Conservation (phyloP, 2,329 filamentous ascomycete species). For the Penicillium sp. region DNA sequence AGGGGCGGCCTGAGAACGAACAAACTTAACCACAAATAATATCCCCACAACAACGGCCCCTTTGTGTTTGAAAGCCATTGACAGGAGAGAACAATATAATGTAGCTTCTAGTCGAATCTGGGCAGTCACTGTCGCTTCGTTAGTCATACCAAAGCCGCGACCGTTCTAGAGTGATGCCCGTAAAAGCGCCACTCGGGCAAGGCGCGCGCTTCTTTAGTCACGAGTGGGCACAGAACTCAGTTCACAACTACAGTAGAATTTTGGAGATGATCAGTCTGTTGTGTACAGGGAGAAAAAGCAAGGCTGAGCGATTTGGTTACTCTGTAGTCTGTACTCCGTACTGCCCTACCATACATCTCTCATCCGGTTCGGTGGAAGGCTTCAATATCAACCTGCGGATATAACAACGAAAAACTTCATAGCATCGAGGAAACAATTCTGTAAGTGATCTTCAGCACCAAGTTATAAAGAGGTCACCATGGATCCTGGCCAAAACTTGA, state of each 20-base stretch:
- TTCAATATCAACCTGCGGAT: not conserved
- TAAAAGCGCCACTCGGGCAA: conserved; percentile 4
- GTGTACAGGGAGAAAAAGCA: too few relatives aligned
- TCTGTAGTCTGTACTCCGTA: not conserved
- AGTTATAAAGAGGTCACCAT: not conserved
- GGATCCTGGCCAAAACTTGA: not conserved
- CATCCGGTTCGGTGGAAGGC: not conserved
- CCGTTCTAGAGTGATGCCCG: not conserved
- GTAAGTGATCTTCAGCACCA: not conserved
- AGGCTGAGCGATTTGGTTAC: not conserved
- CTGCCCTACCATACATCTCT: not conserved
- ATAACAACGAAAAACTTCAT: not conserved
- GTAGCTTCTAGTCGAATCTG: not conserved
- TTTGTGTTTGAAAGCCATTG: not conserved
- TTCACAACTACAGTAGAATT: not conserved
- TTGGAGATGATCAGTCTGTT: not conserved
- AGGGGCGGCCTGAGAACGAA: conserved; percentile 16
- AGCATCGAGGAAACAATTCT: not conserved
- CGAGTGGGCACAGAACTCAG: not conserved
- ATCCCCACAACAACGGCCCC: conserved; percentile 1
- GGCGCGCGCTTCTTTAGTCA: not conserved
- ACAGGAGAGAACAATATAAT: not conserved
- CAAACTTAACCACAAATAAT: not conserved
- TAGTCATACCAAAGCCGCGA: not conserved
- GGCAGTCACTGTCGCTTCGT: not conserved